Base-by-base conservation (phyloP, 768 basidiomycete species). In the Mycena vulgaris region DNA sequence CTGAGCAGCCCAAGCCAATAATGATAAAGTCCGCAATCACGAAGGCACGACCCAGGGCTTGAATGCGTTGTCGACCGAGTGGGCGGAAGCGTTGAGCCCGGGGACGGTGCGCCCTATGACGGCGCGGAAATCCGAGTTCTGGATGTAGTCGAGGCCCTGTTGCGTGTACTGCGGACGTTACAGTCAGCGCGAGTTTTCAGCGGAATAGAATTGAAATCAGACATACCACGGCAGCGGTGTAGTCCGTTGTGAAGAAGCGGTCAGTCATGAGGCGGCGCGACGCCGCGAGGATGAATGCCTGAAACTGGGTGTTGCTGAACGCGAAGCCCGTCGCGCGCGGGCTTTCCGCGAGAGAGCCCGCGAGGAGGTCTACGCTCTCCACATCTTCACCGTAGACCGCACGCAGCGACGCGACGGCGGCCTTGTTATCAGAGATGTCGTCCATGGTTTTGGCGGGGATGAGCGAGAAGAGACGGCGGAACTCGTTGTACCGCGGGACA, bases 231-330 rank as follows among this genome's bases (percentile, higher is more conserved):
- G 37, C 59, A n/a, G 70, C 66, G 2, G 52, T 63, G 53, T 63
- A 71, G 31, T 71, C 70, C 21, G 70, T 71, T 8, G 70, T 71
- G 47, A 71, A 71, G 40, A 71, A 71, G 16, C 70, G 70, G 25
- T 71, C 70, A 25, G 70, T 68, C 66, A 71, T 63, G 9, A 71
- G 48, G 19, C 61, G 33, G 5, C 70, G 39, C 53, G 70, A 71
- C 19, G 70, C 70, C 1, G 70, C 70, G n/a, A 71, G 55, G 37
- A 71, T 67, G 55, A 71, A 71, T 8, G 48, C 65, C 60, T 71
- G 70, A 53, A 71, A 71, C 55, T 62, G 65, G 5, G 70, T 67
- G 48, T 71, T 71, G 65, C 65, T 71, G 65, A 71, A 71, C 53
- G 70, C 65, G 9, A 71, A 71, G 23, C 65, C 70, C 0, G 70